Percentiles rank a stretch among this genome's conserved stretches.
These are phyloP conservation scores for Naganishia onofrii DNA, from an alignment of 768 basidiomycete species.

Conservation along the genomic window DNA sequence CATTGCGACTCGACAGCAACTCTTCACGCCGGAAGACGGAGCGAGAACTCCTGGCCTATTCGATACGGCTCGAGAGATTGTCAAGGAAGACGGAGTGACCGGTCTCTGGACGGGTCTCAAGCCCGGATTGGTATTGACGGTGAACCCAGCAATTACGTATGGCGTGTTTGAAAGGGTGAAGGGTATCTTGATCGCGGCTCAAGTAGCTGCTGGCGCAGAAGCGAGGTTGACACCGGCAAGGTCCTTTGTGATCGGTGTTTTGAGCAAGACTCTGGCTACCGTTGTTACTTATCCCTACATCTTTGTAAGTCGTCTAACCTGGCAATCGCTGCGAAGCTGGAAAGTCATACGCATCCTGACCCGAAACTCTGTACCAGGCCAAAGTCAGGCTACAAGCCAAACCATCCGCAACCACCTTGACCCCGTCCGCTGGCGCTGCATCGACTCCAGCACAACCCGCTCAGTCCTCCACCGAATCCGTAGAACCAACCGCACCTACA, in stretches of 20 bases:
- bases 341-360: slow-evolving; percentile 74
- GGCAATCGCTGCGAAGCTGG: background rate
- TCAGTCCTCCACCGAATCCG: background rate
- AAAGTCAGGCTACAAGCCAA: slow-evolving; percentile 94
- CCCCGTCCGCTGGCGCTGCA: slow-evolving; percentile 10
- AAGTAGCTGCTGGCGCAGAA: slow-evolving; percentile 51
- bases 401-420: slow-evolving; percentile 51
- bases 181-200: slow-evolving; percentile 62
- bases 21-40: slow-evolving; percentile 58
- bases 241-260: slow-evolving; percentile 81
- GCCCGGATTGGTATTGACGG: slow-evolving; percentile 88
- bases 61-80: slow-evolving; percentile 76
- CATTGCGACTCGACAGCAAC: slow-evolving; percentile 95
- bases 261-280: slow-evolving; percentile 93
- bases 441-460: background rate
- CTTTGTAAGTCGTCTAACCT: slow-evolving; percentile 42
- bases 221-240: slow-evolving; percentile 66
- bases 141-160: slow-evolving; percentile 97
- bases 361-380: slow-evolving; percentile 68
- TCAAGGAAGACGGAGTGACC: slow-evolving; percentile 56
- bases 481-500: slow-evolving; percentile 17
- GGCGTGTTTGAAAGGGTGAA: slow-evolving; percentile 92
- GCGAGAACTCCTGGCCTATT: slow-evolving; percentile 60
- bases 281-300: slow-evolving; percentile 61
- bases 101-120: slow-evolving; percentile 92